Evolutionary conservation across 306 rosid genomes (phyloP).

Genomic region (peach (Prunus persica)): DNA sequence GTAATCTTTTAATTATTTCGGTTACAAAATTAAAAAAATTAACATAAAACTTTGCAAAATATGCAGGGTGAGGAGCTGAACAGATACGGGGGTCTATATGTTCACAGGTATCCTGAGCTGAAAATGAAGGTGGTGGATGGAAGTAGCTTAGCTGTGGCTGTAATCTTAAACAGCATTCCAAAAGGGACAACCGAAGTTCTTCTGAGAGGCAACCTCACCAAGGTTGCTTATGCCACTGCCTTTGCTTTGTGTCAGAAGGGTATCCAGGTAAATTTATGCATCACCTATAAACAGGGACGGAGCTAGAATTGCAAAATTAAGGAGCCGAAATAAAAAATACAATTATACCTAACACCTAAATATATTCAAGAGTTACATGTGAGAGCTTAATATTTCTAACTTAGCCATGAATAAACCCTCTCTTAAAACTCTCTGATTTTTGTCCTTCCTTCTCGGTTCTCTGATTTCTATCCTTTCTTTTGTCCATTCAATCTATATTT

Average conservation of each 20-base stretch:
- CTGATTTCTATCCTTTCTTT: too few species aligned
- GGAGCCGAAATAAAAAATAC: too few species aligned
- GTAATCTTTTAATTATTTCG: too few species aligned
- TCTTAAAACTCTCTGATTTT: too few species aligned
- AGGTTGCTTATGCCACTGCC: slow-evolving; percentile 61
- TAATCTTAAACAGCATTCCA: slow-evolving; percentile 53
- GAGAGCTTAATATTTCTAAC: too few species aligned
- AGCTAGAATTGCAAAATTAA: too few species aligned
- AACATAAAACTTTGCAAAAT: not conserved
- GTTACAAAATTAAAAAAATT: too few species aligned
- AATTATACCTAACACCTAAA: too few species aligned
- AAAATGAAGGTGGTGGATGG: slow-evolving; percentile 76
- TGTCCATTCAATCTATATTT: too few species aligned
- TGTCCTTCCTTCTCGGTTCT: too few species aligned
- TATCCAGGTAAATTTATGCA: slow-evolving; percentile 39
- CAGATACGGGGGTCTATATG: slow-evolving; percentile 50
- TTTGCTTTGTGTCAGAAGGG: slow-evolving; percentile 45
- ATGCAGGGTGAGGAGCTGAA: slow-evolving; percentile 60
- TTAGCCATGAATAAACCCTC: too few species aligned
- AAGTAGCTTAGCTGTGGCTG: slow-evolving; percentile 57
- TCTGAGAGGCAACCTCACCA: slow-evolving; percentile 61
- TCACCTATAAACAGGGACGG: not conserved
- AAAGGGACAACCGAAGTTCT: slow-evolving; percentile 59
- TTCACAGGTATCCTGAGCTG: slow-evolving; percentile 44
- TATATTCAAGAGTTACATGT: too few species aligned